Evolutionary conservation across 2,329 filamentous ascomycete genomes (phyloP), one percentile per base, ranked within the genome.

Genomic region (Rugonectria rugulosa): DNA sequence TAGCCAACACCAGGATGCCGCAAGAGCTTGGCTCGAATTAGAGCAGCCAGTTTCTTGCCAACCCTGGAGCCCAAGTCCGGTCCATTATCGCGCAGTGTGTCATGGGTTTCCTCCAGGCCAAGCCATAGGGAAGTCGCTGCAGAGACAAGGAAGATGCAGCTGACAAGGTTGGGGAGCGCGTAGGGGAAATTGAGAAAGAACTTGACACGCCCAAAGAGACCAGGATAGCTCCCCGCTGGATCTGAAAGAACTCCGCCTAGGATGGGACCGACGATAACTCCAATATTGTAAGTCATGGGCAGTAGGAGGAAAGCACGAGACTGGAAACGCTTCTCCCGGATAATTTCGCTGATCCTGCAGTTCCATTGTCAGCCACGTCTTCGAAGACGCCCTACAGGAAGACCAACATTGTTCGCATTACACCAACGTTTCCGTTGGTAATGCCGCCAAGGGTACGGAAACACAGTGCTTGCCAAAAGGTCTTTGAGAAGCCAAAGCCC

Each of bases 231-330:
- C 79, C 27, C 77, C 59, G 17, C 85, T 2, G 90, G 90, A 47
- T 89, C 81, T 20, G 89, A 86, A 2, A 94, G 79, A 2, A 80
- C 77, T 48, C 90, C 90, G 38, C 89, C 89, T 14, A 91, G 68
- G 15, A 90, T 67, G 4, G 90, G 89, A 0, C 90, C 90, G 2
- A 91, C 48, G 57, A 91, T 86, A 41, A 92, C 85, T 2, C 90
- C 90, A 5, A 93, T 47, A 63, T 93, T 93, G 14, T 87, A 87
- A 0, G 83, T 79, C 70, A 94, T 90, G 15, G 89, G 88, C 61
- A 93, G 90, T 70, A 86, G 87, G 63, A 88, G 86, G 67, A 93
- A 94, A 0, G 87, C 86, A 38, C 83, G 77, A 0, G 90, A 88
- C 70, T 93, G 89, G 1, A 85, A 92, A 15, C 64, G 68, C 59